Percentiles rank a stretch among this genome's conserved stretches.
These are phyloP conservation scores for Panellus pusillus DNA, from an alignment of 768 basidiomycete genomes.

Conservation along the genomic window DNA sequence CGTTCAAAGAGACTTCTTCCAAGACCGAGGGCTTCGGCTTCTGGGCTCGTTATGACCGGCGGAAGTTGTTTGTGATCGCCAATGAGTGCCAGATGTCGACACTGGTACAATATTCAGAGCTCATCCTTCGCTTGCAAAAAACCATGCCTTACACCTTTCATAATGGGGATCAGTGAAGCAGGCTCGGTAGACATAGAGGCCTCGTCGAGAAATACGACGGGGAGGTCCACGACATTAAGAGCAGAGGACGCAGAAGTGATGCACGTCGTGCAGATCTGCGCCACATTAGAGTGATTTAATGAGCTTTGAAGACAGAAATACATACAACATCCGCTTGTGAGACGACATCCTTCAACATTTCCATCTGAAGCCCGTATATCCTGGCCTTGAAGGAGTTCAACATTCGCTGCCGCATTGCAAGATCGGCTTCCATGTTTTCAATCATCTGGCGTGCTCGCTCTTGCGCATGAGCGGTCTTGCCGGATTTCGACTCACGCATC, in stretches of 20 bases:
- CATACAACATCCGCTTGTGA: slow-evolving; percentile 68
- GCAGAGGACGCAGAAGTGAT: slow-evolving; percentile 70
- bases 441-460: slow-evolving; percentile 3
- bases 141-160: slow-evolving; percentile 83
- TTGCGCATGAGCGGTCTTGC: neutral
- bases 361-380: slow-evolving; percentile 54
- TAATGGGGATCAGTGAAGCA: slow-evolving; percentile 85
- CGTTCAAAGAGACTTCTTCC: slow-evolving; percentile 87
- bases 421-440: slow-evolving; percentile 13
- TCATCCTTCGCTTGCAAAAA: slow-evolving; percentile 3
- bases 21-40: slow-evolving; percentile 73
- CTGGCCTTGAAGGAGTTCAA: slow-evolving; percentile 36
- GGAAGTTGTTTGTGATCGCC: slow-evolving; percentile 98
- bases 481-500: slow-evolving; percentile 33
- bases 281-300: slow-evolving; percentile 8
- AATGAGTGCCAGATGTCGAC: slow-evolving; percentile 81
- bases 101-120: slow-evolving; percentile 43
- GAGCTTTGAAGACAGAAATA: neutral
- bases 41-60: slow-evolving; percentile 77
- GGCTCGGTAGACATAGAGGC: slow-evolving; percentile 97
- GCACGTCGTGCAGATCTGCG: slow-evolving; percentile 86
- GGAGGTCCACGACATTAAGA: slow-evolving; percentile 79
- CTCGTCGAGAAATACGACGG: slow-evolving; percentile 91
- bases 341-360: slow-evolving; percentile 67
- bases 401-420: slow-evolving; percentile 30